Conservation (phyloP, 2,329 filamentous ascomycete species). For the Aspergillus texensis region DNA sequence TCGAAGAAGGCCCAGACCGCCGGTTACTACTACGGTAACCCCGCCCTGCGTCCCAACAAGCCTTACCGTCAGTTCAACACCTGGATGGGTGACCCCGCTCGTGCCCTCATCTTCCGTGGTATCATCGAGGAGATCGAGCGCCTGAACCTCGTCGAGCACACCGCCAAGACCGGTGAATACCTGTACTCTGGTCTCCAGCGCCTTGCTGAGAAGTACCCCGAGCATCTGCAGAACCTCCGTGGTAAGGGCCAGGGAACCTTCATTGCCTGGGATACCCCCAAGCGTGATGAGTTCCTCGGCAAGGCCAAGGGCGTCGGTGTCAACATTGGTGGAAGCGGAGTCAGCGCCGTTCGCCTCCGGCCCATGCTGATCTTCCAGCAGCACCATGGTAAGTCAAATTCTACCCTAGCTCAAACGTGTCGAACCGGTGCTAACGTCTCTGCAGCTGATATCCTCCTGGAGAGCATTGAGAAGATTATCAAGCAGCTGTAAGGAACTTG, state of each 20-base stretch:
- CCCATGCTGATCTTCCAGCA: slow-evolving; percentile 94
- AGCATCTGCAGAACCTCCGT: slow-evolving; percentile 78
- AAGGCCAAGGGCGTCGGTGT: slow-evolving; percentile 79
- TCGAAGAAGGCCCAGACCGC: slow-evolving; percentile 94
- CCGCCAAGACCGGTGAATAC: slow-evolving; percentile 76
- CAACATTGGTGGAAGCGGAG: slow-evolving; percentile 84
- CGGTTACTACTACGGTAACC: slow-evolving; percentile 87
- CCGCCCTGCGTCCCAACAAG: slow-evolving; percentile 81
- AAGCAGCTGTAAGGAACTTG: slow-evolving; percentile 42
- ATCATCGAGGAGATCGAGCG: slow-evolving; percentile 81
- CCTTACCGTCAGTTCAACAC: slow-evolving; percentile 97
- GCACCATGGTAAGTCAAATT: slow-evolving; percentile 65
- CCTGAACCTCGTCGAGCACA: slow-evolving; percentile 76
- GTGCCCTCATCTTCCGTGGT: slow-evolving; percentile 80
- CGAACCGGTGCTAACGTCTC: slow-evolving; percentile 21
- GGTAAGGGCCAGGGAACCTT: slow-evolving; percentile 90
- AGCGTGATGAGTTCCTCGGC: slow-evolving; percentile 75
- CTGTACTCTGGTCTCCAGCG: slow-evolving; percentile 70
- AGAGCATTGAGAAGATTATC: slow-evolving; percentile 74
- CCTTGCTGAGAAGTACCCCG: slow-evolving; percentile 71
- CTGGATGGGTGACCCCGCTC: slow-evolving; percentile 91
- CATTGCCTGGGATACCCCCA: slow-evolving; percentile 85
- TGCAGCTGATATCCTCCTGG: slow-evolving; percentile 73
- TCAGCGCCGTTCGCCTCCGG: slow-evolving; percentile 73
- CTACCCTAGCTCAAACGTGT: slow-evolving; percentile 5